Evolutionary conservation across 805 yeast species (phyloP), one percentile per base, ranked within the genome.

Genomic region (Metschnikowia proteae): DNA sequence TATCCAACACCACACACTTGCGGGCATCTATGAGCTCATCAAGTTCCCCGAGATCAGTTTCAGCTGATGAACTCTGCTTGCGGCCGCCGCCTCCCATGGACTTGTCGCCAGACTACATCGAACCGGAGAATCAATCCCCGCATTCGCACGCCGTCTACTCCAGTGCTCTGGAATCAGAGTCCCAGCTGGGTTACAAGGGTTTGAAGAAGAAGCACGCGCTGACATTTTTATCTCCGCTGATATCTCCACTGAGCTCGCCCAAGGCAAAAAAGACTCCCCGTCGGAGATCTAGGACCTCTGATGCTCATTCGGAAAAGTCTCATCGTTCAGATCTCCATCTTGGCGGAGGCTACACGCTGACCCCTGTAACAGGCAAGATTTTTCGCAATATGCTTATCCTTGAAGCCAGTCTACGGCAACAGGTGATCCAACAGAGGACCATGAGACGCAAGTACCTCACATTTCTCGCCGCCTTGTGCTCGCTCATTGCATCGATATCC

Each of bases 391-490:
- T 94, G 56, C 70, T 92, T 42, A 85, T 92, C 11, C 65, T 91
- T 46, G 99, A 92, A 65, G 96, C 91, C 61, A 83, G 88, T 47
- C 71, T 94, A 44, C 76, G 97, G 35, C 83, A 79, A 51, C 98
- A 92, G 67, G 86, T 84, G 42, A 70, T 76, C n/a, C 84, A 82
- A 46, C 91, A 89, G 62, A 78, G 81, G 46, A 70, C 78, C 6
- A 68, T 89, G 50, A 74, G 95, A 54, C 67, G 82, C 38, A 82
- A 82, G 55, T 83, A 85, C 60, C 65, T 81, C 46, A 66, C 80
- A 9, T 86, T 86, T 59, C 56, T 73, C 52, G 67, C 72, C 7
- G 56, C 66, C 3, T 56, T 73, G 13, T 71, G 75, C 56, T 62
- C 70, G 29, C 56, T 72, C n/a, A 70, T 71, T 13, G 71, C 75